A percentile compares a stretch with the other conserved stretches of the same genome.
phyloP scores from a whole-genome alignment of 495 filamentous ascomycete genomes.

The Annulohypoxylon moriforme region DNA sequence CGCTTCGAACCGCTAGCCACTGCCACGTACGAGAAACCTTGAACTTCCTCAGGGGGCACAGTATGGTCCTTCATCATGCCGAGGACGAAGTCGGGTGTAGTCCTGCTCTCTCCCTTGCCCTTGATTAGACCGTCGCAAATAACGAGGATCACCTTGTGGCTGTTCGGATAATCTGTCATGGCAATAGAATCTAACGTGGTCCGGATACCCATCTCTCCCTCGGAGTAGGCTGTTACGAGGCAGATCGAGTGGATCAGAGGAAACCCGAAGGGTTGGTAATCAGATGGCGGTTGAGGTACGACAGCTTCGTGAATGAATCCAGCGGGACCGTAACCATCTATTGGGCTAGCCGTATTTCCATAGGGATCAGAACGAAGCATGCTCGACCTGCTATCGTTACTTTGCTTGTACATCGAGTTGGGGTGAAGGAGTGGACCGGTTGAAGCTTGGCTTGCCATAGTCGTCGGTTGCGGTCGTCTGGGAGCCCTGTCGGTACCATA shows the following conservation, averaged over 20 bases:
- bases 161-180: slow-evolving; percentile 98
- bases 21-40: slow-evolving; percentile 93
- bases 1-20: slow-evolving; percentile 96
- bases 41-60: slow-evolving; percentile 79
- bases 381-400: slow-evolving; percentile 73
- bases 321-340: slow-evolving; percentile 81
- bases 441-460: slow-evolving; percentile 95
- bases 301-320: slow-evolving; percentile 96
- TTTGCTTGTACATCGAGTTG: slow-evolving; percentile 76
- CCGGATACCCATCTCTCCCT: slow-evolving; percentile 90
- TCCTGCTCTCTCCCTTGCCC: slow-evolving; percentile 86
- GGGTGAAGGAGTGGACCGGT: slow-evolving; percentile 80
- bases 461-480: slow-evolving; percentile 73
- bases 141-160: slow-evolving; percentile 94
- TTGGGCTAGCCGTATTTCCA: slow-evolving; percentile 66
- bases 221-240: slow-evolving; percentile 96
- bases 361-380: slow-evolving; percentile 63
- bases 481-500: slow-evolving; percentile 74
- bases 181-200: slow-evolving; percentile 97
- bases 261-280: slow-evolving; percentile 96
- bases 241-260: slow-evolving; percentile 94
- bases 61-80: slow-evolving; percentile 95
- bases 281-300: slow-evolving; percentile 95
- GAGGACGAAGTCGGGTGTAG: slow-evolving; percentile 90
- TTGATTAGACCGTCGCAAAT: slow-evolving; percentile 99